These are phyloP conservation scores for Zymoseptoria pseudotritici DNA, from an alignment of 2,329 filamentous ascomycete species.

Conservation along the genomic window DNA sequence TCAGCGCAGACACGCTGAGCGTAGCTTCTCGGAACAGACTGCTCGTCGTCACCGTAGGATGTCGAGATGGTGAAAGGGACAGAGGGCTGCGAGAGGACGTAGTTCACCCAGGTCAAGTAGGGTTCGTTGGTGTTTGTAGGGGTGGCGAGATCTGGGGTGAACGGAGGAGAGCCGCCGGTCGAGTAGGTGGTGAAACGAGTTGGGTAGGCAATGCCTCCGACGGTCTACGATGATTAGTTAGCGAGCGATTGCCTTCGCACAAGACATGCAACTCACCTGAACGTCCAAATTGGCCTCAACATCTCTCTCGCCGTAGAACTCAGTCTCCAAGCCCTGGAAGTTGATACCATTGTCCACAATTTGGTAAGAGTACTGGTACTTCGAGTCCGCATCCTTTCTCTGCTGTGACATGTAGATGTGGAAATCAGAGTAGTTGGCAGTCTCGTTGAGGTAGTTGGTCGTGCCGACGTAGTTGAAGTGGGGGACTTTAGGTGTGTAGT, in stretches of 20 bases:
- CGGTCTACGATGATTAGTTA: slow-evolving; percentile 37
- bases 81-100: slow-evolving; percentile 47
- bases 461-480: slow-evolving; percentile 29
- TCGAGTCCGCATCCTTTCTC: slow-evolving; percentile 9
- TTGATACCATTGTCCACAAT: slow-evolving; percentile 53
- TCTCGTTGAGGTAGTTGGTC: slow-evolving; percentile 42
- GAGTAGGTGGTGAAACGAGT: slow-evolving; percentile 52
- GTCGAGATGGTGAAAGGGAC: slow-evolving; percentile 57
- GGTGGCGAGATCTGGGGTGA: slow-evolving; percentile 40
- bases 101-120: slow-evolving; percentile 55
- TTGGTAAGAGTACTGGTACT: slow-evolving; percentile 39
- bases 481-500: slow-evolving; percentile 19
- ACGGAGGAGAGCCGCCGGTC: slow-evolving; percentile 46
- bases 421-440: slow-evolving; percentile 20
- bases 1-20: slow-evolving; percentile 54
- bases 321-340: slow-evolving; percentile 42
- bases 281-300: slow-evolving; percentile 57
- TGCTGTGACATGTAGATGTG: slow-evolving; percentile 10
- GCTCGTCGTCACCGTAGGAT: slow-evolving; percentile 60
- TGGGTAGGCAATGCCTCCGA: slow-evolving; percentile 26
- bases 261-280: slow-evolving; percentile 31
- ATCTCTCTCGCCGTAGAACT: slow-evolving; percentile 24
- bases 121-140: slow-evolving; percentile 55
- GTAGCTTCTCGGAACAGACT: slow-evolving; percentile 53
- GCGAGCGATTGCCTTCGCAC: not conserved